Evolutionary conservation across 768 basidiomycete genomes (phyloP).

Genomic region (Panaeolus cyanescens): DNA sequence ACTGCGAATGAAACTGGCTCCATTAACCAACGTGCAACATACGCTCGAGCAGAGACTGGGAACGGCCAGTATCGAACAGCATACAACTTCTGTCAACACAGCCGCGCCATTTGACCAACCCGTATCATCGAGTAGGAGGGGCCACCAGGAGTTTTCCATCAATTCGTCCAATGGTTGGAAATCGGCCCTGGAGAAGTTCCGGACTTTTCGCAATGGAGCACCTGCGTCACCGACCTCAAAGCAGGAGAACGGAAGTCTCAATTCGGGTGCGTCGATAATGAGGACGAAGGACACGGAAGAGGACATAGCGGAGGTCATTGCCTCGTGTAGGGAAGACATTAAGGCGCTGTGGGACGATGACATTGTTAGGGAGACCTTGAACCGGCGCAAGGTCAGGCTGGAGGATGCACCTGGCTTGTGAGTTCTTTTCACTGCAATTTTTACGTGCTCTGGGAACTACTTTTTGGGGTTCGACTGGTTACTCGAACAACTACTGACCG

Average conservation of each 20-base stretch:
- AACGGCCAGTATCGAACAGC: conserved; percentile 53
- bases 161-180: conserved; percentile 70
- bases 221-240: conserved; percentile 9
- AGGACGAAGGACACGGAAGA: conserved; percentile 48
- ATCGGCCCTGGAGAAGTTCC: conserved; percentile 57
- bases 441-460: neutral
- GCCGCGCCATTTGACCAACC: conserved; percentile 41
- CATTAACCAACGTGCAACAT: conserved; percentile 56
- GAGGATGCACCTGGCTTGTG: conserved; percentile 79
- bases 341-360: conserved; percentile 69
- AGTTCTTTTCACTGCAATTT: conserved; percentile 28
- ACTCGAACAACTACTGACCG: neutral
- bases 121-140: conserved; percentile 21
- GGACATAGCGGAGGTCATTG: conserved; percentile 58
- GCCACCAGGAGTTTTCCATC: conserved; percentile 55
- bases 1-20: conserved; percentile 58
- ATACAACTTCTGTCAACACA: conserved; percentile 37
- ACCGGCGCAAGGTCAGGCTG: conserved; percentile 51
- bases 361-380: conserved; percentile 61
- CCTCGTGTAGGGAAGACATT: conserved; percentile 66
- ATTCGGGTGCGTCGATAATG: conserved; percentile 12
- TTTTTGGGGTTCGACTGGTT: neutral
- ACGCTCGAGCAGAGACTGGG: conserved; percentile 65
- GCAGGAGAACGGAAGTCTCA: conserved; percentile 5
- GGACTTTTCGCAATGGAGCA: conserved; percentile 33